Evolutionary conservation across 2,329 filamentous ascomycete species (phyloP).

Genomic region (Karstenula rhodostoma): DNA sequence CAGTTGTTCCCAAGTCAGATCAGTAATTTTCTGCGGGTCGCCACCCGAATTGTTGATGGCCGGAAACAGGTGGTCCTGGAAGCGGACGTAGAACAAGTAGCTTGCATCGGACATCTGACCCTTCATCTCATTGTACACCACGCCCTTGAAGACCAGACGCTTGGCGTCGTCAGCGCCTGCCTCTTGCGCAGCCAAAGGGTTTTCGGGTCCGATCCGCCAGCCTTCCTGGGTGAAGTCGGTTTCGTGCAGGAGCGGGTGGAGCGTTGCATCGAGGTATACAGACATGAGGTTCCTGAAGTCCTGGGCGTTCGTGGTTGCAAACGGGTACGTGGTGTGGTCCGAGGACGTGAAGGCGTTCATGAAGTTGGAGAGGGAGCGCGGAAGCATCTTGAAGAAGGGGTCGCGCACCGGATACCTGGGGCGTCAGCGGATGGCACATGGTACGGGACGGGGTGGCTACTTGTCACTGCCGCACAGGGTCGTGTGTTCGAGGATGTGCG

Average conservation of each 20-base stretch:
- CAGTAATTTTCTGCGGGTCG: constrained; percentile 94
- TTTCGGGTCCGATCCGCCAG: constrained; percentile 94
- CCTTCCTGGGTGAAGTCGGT: constrained; percentile 96
- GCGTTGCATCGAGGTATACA: constrained; percentile 93
- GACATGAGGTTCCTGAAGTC: constrained; percentile 97
- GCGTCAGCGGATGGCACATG: constrained; percentile 17
- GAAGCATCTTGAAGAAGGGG: constrained; percentile 99
- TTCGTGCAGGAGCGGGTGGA: constrained; percentile 87
- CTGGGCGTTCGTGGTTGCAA: constrained; percentile 93
- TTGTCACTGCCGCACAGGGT: constrained; percentile 95
- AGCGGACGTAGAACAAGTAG: constrained; percentile 94
- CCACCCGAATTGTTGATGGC: constrained; percentile 96
- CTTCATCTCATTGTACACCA: constrained; percentile 99
- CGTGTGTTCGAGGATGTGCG: constrained; percentile 97
- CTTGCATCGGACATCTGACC: constrained; percentile 97
- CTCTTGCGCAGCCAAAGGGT: constrained; percentile 65
- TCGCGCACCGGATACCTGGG: constrained; percentile 92
- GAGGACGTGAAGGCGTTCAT: constrained; percentile 99
- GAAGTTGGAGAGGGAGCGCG: constrained; percentile 96
- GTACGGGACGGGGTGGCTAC: constrained; percentile 55
- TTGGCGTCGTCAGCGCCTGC: constrained; percentile 63
- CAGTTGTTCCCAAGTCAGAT: constrained; percentile 90
- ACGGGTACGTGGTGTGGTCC: constrained; percentile 97
- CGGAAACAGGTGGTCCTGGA: constrained; percentile 93
- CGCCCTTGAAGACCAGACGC: constrained; percentile 91